These are phyloP conservation scores for Urtica urens DNA, from an alignment of 306 rosid species.

Conservation along the genomic window DNA sequence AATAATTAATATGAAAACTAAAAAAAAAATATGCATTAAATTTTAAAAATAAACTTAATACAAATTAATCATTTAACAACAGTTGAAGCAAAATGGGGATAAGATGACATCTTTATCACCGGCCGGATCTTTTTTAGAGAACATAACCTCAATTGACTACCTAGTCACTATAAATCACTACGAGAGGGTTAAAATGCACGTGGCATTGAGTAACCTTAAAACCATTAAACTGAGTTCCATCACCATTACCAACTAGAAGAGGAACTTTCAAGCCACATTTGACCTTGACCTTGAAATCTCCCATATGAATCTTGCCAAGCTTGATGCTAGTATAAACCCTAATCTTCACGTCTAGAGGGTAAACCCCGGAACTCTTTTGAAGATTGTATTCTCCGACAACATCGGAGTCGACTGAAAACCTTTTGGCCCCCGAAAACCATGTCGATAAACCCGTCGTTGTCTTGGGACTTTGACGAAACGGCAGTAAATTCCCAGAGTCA, in stretches of 20 bases:
- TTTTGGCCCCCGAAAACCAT: conserved; percentile 2
- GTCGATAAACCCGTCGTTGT: conserved; percentile 3
- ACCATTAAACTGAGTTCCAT: not conserved
- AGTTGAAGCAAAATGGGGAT: too few relatives aligned
- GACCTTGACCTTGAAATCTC: conserved; percentile 10
- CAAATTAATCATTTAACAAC: too few relatives aligned
- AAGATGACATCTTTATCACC: not conserved
- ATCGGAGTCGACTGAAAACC: not conserved
- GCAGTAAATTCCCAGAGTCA: not conserved
- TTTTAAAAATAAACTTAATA: too few relatives aligned
- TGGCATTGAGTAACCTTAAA: conserved; percentile 3
- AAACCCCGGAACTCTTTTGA: conserved; percentile 7
- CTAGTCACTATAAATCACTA: conserved; percentile 6
- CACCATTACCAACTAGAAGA: not conserved
- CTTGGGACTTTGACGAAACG: conserved; percentile 9
- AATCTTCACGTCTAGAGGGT: conserved; percentile 8
- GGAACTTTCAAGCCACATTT: conserved; percentile 20
- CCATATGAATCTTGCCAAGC: conserved; percentile 6
- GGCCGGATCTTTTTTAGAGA: not conserved
- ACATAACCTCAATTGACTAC: not conserved
- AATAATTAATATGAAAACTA: too few relatives aligned
- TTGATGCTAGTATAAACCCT: conserved; percentile 3
- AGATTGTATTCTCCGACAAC: conserved; percentile 1
- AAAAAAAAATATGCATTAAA: too few relatives aligned
- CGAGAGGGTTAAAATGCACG: conserved; percentile 7